Evolutionary conservation across 352 stramenopile genomes (phyloP).

Genomic region (Phytophthora vignae): DNA sequence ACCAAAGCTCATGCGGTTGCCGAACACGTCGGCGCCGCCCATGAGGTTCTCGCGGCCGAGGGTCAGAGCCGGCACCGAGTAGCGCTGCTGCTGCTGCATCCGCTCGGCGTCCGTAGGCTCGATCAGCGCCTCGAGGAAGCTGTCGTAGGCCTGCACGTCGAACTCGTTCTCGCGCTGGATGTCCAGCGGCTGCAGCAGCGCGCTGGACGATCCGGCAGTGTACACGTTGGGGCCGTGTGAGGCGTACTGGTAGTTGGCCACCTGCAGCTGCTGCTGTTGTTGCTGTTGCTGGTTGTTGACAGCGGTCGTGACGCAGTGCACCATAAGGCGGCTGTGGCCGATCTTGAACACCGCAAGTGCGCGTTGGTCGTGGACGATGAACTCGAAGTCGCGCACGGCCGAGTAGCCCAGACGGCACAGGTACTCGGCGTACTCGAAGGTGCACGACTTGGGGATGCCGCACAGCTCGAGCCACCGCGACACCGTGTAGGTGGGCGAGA

Average conservation of each 20-base stretch:
- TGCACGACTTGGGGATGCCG: slow-evolving; percentile 50
- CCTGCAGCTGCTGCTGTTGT: slow-evolving; percentile 30
- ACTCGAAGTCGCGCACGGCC: slow-evolving; percentile 61
- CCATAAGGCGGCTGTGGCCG: slow-evolving; percentile 56
- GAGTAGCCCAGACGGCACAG: slow-evolving; percentile 70
- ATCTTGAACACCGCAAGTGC: slow-evolving; percentile 52
- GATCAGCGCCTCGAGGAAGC: slow-evolving; percentile 66
- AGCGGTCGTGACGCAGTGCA: slow-evolving; percentile 50
- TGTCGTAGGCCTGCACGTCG: slow-evolving; percentile 58
- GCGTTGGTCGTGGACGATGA: slow-evolving; percentile 62
- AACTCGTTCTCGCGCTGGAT: slow-evolving; percentile 64
- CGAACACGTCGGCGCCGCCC: slow-evolving; percentile 20
- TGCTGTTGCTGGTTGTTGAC: slow-evolving; percentile 37
- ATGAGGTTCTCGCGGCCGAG: slow-evolving; percentile 29
- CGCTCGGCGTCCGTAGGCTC: slow-evolving; percentile 44
- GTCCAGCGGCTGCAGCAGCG: slow-evolving; percentile 58
- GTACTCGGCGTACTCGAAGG: slow-evolving; percentile 65
- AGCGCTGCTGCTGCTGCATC: slow-evolving; percentile 32
- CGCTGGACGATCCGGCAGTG: slow-evolving; percentile 47
- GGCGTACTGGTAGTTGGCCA: slow-evolving; percentile 43
- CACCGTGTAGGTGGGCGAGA: slow-evolving; percentile 56
- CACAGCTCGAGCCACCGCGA: slow-evolving; percentile 71
- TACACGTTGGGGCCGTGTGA: slow-evolving; percentile 38
- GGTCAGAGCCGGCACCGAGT: slow-evolving; percentile 16
- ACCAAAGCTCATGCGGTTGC: slow-evolving; percentile 41